A percentile compares a stretch with the other conserved stretches of the same genome.
phyloP scores from a whole-genome alignment of 495 filamentous ascomycete species.

The Lasiosphaeria hispida region DNA sequence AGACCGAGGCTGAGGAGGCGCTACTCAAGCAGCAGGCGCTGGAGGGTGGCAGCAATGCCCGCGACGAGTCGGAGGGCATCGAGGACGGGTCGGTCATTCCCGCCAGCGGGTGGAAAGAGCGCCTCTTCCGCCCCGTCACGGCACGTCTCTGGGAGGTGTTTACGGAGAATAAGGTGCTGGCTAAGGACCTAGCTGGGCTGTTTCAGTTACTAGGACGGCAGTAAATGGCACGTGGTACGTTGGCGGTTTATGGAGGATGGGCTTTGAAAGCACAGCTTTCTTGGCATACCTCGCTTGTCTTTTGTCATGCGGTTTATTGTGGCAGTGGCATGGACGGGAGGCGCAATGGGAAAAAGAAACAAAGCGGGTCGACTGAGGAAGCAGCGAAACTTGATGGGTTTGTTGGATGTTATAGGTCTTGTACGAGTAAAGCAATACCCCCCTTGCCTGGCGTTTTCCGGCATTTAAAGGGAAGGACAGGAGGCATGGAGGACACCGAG shows the following conservation, averaged over 20 bases:
- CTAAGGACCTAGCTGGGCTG: constrained; percentile 27
- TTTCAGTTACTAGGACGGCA: constrained; percentile 26
- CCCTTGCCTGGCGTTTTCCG: constrained; percentile 6
- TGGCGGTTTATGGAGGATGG: not conserved
- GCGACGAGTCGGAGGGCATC: constrained; percentile 16
- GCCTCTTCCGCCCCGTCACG: constrained; percentile 50
- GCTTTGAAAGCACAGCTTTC: too few relatives aligned
- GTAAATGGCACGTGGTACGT: not conserved
- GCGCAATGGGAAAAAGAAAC: too few relatives aligned
- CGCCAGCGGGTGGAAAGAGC: constrained; percentile 45
- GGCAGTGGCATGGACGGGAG: not conserved
- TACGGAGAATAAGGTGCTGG: constrained; percentile 51
- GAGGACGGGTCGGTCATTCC: constrained; percentile 39
- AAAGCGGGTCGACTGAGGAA: not conserved
- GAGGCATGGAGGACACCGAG: not conserved
- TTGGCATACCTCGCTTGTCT: too few relatives aligned
- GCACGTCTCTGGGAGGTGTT: constrained; percentile 51
- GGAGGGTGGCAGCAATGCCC: not conserved
- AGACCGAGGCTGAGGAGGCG: constrained; percentile 53
- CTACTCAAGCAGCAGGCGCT: constrained; percentile 48
- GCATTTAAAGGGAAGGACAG: not conserved
- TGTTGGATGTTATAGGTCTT: not conserved
- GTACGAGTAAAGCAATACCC: constrained; percentile 1
- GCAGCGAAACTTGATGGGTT: not conserved
- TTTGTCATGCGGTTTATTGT: not conserved